These are phyloP conservation scores for Hypericum androsaemum DNA, from an alignment of 345 rosid species.

Conservation along the genomic window DNA sequence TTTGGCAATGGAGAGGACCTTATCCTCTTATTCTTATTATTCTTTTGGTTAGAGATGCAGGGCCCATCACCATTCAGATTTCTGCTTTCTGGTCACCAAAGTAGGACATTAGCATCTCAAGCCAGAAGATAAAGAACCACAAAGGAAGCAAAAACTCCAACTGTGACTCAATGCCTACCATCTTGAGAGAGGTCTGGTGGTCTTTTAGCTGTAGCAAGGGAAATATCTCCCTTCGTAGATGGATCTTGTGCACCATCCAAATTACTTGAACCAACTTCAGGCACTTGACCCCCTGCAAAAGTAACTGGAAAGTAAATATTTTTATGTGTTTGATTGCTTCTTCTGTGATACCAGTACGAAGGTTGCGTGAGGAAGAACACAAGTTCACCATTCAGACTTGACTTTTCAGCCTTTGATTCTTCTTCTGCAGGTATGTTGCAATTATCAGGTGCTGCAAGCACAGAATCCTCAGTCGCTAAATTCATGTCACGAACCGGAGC, in stretches of 20 bases:
- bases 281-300: slow-evolving; percentile 17
- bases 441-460: slow-evolving; percentile 21
- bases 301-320: not conserved
- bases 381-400: slow-evolving; percentile 26
- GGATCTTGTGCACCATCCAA: slow-evolving; percentile 6
- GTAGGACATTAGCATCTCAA: no score
- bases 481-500: slow-evolving; percentile 30
- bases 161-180: no score
- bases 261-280: slow-evolving; percentile 13
- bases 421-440: slow-evolving; percentile 7
- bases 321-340: no score
- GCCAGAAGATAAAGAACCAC: no score
- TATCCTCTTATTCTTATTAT: slow-evolving; percentile 45
- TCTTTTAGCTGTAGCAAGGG: no score
- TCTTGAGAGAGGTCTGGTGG: no score
- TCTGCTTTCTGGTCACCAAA: slow-evolving; percentile 19
- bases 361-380: not conserved
- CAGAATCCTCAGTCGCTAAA: slow-evolving; percentile 25
- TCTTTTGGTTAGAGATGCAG: slow-evolving; percentile 26
- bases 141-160: no score
- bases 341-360: no score
- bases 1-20: slow-evolving; percentile 39
- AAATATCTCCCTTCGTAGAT: no score
- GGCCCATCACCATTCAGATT: slow-evolving; percentile 15
- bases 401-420: slow-evolving; percentile 14